phyloP scores from a whole-genome alignment of 495 filamentous ascomycete genomes.

The Xylaria intraflava region DNA sequence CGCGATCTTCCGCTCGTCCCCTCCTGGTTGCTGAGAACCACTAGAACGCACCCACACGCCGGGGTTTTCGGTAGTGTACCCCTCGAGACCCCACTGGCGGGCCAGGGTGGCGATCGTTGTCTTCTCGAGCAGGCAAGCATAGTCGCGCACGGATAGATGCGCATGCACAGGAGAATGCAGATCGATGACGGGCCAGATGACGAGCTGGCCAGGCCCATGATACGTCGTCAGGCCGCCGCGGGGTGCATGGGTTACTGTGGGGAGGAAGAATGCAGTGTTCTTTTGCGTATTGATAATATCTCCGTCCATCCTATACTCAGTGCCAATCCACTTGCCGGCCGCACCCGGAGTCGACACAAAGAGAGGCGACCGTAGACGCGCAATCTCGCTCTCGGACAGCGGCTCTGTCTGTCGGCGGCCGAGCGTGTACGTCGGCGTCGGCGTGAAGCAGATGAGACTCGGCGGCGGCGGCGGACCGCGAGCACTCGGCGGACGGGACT shows the following conservation, averaged over 20 bases:
- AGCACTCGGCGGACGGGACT: conserved; percentile 21
- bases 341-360: conserved; percentile 22
- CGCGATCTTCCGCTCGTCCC: conserved; percentile 63
- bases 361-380: conserved; percentile 35
- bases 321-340: not conserved
- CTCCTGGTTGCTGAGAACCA: not conserved
- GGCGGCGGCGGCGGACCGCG: conserved; percentile 46
- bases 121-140: conserved; percentile 68
- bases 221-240: conserved; percentile 91
- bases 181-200: conserved; percentile 83
- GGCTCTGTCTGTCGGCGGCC: conserved; percentile 69
- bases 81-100: conserved; percentile 46
- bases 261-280: conserved; percentile 25
- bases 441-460: conserved; percentile 75
- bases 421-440: conserved; percentile 79
- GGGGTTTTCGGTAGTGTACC: conserved; percentile 63
- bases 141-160: conserved; percentile 50
- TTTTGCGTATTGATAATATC: conserved; percentile 28
- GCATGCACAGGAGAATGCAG: conserved; percentile 39
- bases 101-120: conserved; percentile 59
- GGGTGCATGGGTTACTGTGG: conserved; percentile 61
- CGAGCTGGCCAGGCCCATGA: conserved; percentile 88
- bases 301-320: conserved; percentile 30
- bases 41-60: conserved; percentile 67
- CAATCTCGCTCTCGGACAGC: conserved; percentile 41